Evolutionary conservation across 371 early-diverging fungal genomes (phyloP), one percentile per base, ranked within the genome.

Genomic region (Batrachochytrium dendrobatidis): DNA sequence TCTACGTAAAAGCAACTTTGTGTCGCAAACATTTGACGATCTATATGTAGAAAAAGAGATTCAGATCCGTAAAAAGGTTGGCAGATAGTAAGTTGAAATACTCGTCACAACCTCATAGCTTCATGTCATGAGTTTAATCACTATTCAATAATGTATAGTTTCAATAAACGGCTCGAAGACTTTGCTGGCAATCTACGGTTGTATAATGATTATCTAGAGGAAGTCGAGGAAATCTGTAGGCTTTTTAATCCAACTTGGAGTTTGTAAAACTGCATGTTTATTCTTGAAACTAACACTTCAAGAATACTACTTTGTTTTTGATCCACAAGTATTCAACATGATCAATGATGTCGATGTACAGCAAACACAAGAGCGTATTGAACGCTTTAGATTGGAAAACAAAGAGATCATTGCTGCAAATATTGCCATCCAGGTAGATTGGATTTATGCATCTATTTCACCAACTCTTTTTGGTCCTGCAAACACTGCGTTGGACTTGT

Each of bases 21-120:
- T 86, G 57, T 82, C 79, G 32, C 94, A 89, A 55, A 90, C 88
- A 15, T 97, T 97, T 71, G 95, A 94, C 66, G 94, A 97, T 69
- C 77, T 95, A 24, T 75, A 78, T 1, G 95, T 95, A 5, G 98
- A 97, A 65, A 94, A 91, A 73, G 98, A 97, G 72, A 87, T 94
- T n/a, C 83, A 87, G 39, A 84, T 91, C 54, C 79, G 98, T 56
- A 88, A 85, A 67, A 83, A 84, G 50, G 76, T 91, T 50, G 83
- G 86, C 10, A 79, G 83, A 72, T 84, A 82, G 89, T 90, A 83
- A 67, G 79, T 65, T 10, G 18, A 12, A 17, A 30, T 48, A 29
- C 8, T 18, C 59, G 0, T 34, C n/a, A n/a, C n/a, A n/a, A n/a
- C n/a, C n/a, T n/a, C n/a, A n/a, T n/a, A n/a, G n/a, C n/a, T n/a